Percentiles rank a stretch among this genome's conserved stretches.
Conservation (phyloP, 164 flowering plant species). For the Piper longum region DNA sequence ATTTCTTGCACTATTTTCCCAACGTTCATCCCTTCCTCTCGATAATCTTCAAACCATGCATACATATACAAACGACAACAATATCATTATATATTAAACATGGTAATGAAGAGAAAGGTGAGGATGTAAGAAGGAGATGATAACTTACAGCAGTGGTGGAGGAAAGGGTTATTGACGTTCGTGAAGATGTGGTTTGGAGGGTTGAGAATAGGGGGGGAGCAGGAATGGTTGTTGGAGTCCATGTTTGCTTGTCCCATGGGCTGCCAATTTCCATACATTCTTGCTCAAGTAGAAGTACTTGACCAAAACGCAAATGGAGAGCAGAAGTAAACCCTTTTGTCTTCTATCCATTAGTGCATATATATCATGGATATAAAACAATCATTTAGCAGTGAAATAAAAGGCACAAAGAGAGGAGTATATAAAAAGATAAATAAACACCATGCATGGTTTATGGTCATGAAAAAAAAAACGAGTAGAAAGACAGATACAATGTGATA, state of each 20-base stretch:
- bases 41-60: conserved; percentile 14
- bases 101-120: not conserved
- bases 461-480: no score
- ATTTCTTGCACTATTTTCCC: conserved; percentile 48
- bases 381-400: conserved; percentile 6
- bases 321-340: not conserved
- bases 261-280: conserved; percentile 81
- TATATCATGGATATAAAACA: not conserved
- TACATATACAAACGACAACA: not conserved
- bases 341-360: not conserved
- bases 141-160: conserved; percentile 32
- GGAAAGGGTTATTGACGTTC: conserved; percentile 30
- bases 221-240: conserved; percentile 31
- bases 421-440: no score
- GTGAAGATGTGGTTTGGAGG: conserved; percentile 75
- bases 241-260: conserved; percentile 51
- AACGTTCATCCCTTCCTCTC: conserved; percentile 12
- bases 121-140: not conserved
- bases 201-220: conserved; percentile 50
- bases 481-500: no score
- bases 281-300: conserved; percentile 11
- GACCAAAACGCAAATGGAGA: not conserved
- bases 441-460: no score
- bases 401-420: not conserved
- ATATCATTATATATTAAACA: not conserved